Conservation (phyloP, 176 grass and related monocot species). For the Hordeum marinum region DNA sequence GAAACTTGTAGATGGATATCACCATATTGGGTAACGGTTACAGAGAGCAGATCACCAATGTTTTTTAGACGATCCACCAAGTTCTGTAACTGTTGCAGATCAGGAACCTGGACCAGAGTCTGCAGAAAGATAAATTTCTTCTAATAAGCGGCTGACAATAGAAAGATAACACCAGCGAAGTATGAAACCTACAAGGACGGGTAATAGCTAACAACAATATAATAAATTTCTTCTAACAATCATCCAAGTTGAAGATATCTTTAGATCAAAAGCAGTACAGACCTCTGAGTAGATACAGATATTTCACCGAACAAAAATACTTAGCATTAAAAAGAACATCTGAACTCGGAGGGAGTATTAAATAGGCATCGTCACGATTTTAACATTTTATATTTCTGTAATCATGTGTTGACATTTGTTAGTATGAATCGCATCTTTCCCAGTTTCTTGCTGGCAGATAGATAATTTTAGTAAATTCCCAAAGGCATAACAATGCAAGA, state of each 20-base stretch:
- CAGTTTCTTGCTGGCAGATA: neutral
- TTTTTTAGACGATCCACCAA: conserved; percentile 93
- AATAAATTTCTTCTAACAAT: neutral
- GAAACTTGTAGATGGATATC: conserved; percentile 92
- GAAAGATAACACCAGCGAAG: neutral
- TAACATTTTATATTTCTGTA: neutral
- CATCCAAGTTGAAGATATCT: neutral
- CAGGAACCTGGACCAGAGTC: conserved; percentile 88
- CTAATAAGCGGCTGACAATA: neutral
- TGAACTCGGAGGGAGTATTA: neutral
- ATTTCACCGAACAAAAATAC: neutral
- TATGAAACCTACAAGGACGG: neutral
- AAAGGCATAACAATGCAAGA: neutral
- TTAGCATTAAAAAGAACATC: neutral
- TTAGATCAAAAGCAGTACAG: conserved; percentile 12
- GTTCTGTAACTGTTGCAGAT: conserved; percentile 74
- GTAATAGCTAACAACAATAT: conserved; percentile 12
- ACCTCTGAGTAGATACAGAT: neutral
- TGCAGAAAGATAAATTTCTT: conserved; percentile 32
- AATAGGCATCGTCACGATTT: neutral
- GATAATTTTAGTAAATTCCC: neutral
- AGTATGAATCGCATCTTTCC: neutral
- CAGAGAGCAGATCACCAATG: conserved; percentile 65
- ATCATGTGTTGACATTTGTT: neutral
- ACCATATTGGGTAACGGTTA: conserved; percentile 75